Evolutionary conservation across 108 stramenopile species (phyloP), one percentile per base, ranked within the genome.

Genomic region (Craspedostauros australis): DNA sequence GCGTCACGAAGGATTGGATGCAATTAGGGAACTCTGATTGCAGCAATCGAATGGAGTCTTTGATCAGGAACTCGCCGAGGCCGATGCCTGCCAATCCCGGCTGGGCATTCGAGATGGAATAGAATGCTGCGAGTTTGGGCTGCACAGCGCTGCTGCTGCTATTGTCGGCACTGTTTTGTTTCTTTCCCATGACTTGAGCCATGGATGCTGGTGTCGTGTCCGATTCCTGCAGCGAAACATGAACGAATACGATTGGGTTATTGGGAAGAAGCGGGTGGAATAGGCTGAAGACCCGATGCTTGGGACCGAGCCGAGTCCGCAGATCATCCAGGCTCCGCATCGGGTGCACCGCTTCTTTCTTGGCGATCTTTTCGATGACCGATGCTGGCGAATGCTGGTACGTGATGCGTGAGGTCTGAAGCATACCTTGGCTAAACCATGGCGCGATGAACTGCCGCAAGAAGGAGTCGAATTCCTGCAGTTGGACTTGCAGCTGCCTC

Each of bases 261-360:
- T 79, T 61, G 25, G 79, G 87, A 21, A 95, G 64, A 11, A 91
- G 67, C 5, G 91, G 93, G 61, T 95, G 95, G 41, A 97, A 93
- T 37, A 95, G 73, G 5, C 79, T 91, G 72, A 86, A 95, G 58
- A 94, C 95, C 4, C 96, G 69, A 43, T 86, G 50, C 8, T 25
- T 39, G 8, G 75, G 73, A 4, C 89, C 86, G 5, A 95, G 60
- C 16, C 96, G 69, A 7, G 50, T 72, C 33, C 86, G 68, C 34
- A 97, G 58, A 58, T 97, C 94, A 28, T 83, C 70, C 36, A 95
- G 73, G 29, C 79, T 84, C 50, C 67, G 71, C 23, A 97, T 50
- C 22, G 92, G 91, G 50, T 97, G 96, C 0, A 97, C 96, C 2
- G 86, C 85, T 54, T 97, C 96, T 50, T 80, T 79, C 39, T 62